phyloP scores from a whole-genome alignment of 2,329 filamentous ascomycete genomes.

The Penicillium glabrum region DNA sequence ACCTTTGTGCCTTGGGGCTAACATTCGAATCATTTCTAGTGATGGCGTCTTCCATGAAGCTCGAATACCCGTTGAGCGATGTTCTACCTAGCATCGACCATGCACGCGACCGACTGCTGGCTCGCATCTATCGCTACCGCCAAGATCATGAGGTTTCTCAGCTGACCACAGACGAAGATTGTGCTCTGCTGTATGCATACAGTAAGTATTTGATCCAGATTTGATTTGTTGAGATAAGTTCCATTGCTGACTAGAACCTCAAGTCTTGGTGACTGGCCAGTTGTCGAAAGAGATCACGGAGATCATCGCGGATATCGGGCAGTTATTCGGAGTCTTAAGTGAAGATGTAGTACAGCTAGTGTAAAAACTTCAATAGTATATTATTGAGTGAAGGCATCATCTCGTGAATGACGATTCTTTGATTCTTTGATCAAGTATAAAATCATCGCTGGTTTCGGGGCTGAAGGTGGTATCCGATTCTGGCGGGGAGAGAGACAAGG shows the following conservation, averaged over 20 bases:
- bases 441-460: conserved; percentile 10
- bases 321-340: conserved; percentile 60
- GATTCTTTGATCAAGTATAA: not conserved
- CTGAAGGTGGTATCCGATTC: conserved; percentile 19
- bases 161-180: conserved; percentile 62
- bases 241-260: conserved; percentile 3
- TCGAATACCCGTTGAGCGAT: conserved; percentile 90
- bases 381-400: not conserved
- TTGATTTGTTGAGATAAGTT: not conserved
- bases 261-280: conserved; percentile 63
- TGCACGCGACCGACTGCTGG: conserved; percentile 77
- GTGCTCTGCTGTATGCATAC: conserved; percentile 90
- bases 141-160: conserved; percentile 60
- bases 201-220: conserved; percentile 47
- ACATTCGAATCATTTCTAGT: conserved; percentile 57
- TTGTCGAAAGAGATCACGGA: conserved; percentile 56
- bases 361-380: conserved; percentile 24
- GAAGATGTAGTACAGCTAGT: conserved; percentile 62
- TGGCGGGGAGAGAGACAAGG: conserved; percentile 26
- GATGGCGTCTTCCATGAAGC: conserved; percentile 86
- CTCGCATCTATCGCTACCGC: conserved; percentile 84
- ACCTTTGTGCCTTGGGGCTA: conserved; percentile 3
- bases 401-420: not conserved
- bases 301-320: conserved; percentile 57
- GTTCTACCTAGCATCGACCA: conserved; percentile 80